Conservation (phyloP, 1,284 basidiomycete genomes). For the Cutaneotrichosporon cavernicola region DNA sequence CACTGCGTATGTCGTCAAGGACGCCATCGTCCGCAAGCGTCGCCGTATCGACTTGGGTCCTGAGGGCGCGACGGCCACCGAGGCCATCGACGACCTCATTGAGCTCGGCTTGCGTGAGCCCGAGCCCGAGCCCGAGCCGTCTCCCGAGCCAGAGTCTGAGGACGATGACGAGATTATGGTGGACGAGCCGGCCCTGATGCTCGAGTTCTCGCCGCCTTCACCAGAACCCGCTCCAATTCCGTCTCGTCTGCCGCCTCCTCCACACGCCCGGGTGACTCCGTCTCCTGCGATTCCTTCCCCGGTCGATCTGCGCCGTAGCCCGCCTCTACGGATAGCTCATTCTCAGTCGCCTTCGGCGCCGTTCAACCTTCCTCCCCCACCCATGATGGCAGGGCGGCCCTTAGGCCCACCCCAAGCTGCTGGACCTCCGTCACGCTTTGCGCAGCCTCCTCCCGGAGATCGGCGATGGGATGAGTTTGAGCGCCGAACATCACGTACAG, state of each 20-base stretch:
- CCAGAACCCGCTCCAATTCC: conserved; percentile 2
- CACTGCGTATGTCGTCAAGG: conserved; percentile 22
- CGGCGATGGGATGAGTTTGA: conserved; percentile 15
- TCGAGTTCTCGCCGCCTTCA: conserved; percentile 4
- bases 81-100: conserved; percentile 27
- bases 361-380: conserved; percentile 5
- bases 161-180: conserved; percentile 12
- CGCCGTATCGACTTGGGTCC: conserved; percentile 22
- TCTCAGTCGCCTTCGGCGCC: conserved; percentile 9
- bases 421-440: not conserved
- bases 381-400: too few species aligned
- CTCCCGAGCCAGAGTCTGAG: conserved; percentile 13
- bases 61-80: conserved; percentile 11
- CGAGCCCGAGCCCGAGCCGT: conserved; percentile 13
- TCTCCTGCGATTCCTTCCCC: not conserved
- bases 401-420: not conserved
- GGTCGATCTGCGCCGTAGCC: not conserved
- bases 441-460: not conserved
- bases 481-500: conserved; percentile 6
- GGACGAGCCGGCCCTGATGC: conserved; percentile 6
- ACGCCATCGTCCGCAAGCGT: conserved; percentile 25
- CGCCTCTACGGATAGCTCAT: not conserved
- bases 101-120: conserved; percentile 25
- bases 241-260: conserved; percentile 1
- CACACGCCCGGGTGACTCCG: not conserved